Conservation (phyloP, 495 filamentous ascomycete species). For the Lepidopterella palustris region DNA sequence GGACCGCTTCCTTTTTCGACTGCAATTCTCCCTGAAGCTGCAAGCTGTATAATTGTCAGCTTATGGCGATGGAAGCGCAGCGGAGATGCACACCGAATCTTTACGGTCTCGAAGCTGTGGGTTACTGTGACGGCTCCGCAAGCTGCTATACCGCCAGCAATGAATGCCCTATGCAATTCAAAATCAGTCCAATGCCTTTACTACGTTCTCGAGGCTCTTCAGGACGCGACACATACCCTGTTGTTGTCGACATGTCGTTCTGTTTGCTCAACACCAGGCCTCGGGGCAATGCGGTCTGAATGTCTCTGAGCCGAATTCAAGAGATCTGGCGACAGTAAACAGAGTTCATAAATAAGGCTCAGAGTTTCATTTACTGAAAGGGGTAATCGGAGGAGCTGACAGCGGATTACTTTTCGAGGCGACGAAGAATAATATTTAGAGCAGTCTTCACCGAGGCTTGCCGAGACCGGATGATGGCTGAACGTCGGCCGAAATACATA, state of each 20-base stretch:
- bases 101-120: slow-evolving; percentile 97
- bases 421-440: not conserved
- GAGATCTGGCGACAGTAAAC: not conserved
- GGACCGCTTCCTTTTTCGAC: slow-evolving; percentile 69
- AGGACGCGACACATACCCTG: slow-evolving; percentile 17
- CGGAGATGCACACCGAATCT: slow-evolving; percentile 69
- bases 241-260: slow-evolving; percentile 31
- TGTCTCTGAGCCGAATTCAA: too few species aligned
- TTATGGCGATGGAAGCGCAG: not conserved
- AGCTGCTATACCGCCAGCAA: slow-evolving; percentile 92
- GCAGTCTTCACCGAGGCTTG: not conserved
- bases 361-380: not conserved
- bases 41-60: slow-evolving; percentile 48
- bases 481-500: not conserved
- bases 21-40: slow-evolving; percentile 97
- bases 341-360: not conserved
- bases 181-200: slow-evolving; percentile 4
- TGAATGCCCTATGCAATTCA: slow-evolving; percentile 54
- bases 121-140: slow-evolving; percentile 97
- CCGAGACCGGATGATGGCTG: not conserved
- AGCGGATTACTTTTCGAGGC: not conserved
- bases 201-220: not conserved
- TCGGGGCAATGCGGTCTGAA: too few species aligned
- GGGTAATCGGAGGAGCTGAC: not conserved
- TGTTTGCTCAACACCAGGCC: too few species aligned